Evolutionary conservation across 129 eudicot species (phyloP).

Genomic region (Escallonia rubra): DNA sequence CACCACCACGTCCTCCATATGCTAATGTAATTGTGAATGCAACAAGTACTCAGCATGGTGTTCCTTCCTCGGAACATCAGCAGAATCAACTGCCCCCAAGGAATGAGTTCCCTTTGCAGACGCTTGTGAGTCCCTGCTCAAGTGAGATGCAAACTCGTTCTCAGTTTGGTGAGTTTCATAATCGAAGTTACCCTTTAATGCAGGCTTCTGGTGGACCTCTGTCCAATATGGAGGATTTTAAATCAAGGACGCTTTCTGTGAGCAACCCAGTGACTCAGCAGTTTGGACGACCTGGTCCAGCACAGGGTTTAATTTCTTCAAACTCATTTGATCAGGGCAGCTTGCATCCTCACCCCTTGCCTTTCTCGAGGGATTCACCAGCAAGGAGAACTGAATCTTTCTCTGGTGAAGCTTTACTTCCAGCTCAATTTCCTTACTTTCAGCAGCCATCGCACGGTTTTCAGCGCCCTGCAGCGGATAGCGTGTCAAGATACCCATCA

Average conservation of each 20-base stretch:
- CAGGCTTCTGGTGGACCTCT: slow-evolving; percentile 18
- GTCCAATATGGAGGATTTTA: slow-evolving; percentile 11
- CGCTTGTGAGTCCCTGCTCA: slow-evolving; percentile 32
- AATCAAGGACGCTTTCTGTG: slow-evolving; percentile 26
- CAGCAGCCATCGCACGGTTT: slow-evolving; percentile 23
- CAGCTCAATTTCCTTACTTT: slow-evolving; percentile 17
- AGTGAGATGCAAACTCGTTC: slow-evolving; percentile 32
- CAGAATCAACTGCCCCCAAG: slow-evolving; percentile 38
- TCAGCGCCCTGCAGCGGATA: slow-evolving; percentile 25
- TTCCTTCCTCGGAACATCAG: slow-evolving; percentile 36
- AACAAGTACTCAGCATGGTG: slow-evolving; percentile 16
- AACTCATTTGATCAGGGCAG: slow-evolving; percentile 20
- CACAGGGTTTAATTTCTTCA: slow-evolving; percentile 23
- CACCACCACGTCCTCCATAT: slow-evolving; percentile 44
- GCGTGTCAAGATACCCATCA: slow-evolving; percentile 24
- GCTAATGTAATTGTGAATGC: slow-evolving; percentile 8
- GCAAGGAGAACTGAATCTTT: slow-evolving; percentile 26
- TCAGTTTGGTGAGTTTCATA: slow-evolving; percentile 30
- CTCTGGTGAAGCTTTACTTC: slow-evolving; percentile 25
- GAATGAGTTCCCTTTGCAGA: slow-evolving; percentile 32
- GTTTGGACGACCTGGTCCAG: slow-evolving; percentile 24
- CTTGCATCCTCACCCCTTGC: slow-evolving; percentile 17
- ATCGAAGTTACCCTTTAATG: slow-evolving; percentile 21
- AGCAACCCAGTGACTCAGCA: slow-evolving; percentile 32
- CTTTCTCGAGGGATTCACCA: slow-evolving; percentile 27